phyloP scores from a whole-genome alignment of 352 stramenopile species.

The Phytophthora fragariae region DNA sequence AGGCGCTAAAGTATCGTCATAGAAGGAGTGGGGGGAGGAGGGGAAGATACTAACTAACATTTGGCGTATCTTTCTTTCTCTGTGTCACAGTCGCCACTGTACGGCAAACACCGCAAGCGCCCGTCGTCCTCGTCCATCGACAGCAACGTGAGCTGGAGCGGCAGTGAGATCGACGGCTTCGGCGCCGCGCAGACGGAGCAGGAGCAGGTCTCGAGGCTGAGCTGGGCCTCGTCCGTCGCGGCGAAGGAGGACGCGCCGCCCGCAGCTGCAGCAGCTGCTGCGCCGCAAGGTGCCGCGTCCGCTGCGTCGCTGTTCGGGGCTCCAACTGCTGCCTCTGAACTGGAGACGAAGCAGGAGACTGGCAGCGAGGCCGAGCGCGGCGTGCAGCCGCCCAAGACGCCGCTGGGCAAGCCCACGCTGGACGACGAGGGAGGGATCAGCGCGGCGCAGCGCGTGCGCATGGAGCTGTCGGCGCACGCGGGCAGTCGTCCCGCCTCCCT shows the following conservation, averaged over 20 bases:
- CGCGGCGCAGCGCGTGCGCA: slow-evolving; percentile 64
- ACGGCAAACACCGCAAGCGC: slow-evolving; percentile 47
- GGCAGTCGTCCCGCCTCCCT: slow-evolving; percentile 35
- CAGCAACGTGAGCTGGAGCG: slow-evolving; percentile 51
- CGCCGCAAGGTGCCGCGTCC: slow-evolving; percentile 6
- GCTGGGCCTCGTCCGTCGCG: slow-evolving; percentile 32
- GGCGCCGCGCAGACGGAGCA: slow-evolving; percentile 12
- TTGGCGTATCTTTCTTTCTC: background rate
- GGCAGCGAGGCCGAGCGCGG: slow-evolving; percentile 2
- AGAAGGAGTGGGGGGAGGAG: too few species aligned
- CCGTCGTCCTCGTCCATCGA: slow-evolving; percentile 46
- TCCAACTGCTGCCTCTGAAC: background rate
- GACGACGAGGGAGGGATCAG: slow-evolving; percentile 50
- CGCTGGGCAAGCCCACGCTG: slow-evolving; percentile 41
- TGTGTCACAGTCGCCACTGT: slow-evolving; percentile 44
- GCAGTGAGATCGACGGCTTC: slow-evolving; percentile 39
- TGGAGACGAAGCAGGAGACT: slow-evolving; percentile 8
- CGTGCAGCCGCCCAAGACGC: slow-evolving; percentile 66
- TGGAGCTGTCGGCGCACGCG: slow-evolving; percentile 57
- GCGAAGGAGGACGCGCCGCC: slow-evolving; percentile 24
- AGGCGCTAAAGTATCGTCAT: background rate
- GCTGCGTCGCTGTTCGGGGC: slow-evolving; percentile 21
- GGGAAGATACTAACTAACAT: background rate
- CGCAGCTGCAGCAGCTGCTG: too few species aligned
- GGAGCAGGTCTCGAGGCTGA: slow-evolving; percentile 28